Percentiles rank a stretch among this genome's conserved stretches.
phyloP scores from a whole-genome alignment of 2,329 filamentous ascomycete genomes.

The Exophiala bonariae region DNA sequence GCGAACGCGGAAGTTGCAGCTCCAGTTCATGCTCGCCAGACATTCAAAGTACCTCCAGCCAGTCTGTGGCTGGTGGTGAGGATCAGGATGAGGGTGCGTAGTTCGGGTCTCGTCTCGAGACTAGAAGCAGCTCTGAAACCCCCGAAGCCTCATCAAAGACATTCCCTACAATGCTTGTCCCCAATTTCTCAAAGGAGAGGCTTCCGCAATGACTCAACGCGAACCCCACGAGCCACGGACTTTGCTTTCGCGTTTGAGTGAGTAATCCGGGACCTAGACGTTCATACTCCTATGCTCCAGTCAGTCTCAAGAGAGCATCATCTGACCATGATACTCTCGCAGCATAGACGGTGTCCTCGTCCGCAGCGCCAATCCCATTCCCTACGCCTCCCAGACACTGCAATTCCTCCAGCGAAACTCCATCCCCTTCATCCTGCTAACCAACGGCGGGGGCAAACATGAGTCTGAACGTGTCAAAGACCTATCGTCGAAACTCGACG shows the following conservation, averaged over 20 bases:
- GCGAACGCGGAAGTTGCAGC: no score
- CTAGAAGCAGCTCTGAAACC: conserved; percentile 2
- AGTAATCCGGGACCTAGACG: background rate
- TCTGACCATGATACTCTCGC: conserved; percentile 19
- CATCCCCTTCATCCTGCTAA: conserved; percentile 91
- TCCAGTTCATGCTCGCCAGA: no score
- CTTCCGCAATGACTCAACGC: conserved; percentile 9
- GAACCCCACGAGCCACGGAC: conserved; percentile 10
- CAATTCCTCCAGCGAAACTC: conserved; percentile 69
- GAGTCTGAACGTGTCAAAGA: conserved; percentile 73
- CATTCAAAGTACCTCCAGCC: no score
- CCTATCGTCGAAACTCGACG: conserved; percentile 64
- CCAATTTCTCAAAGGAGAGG: background rate
- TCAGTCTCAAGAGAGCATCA: no score
- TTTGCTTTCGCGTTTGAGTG: conserved; percentile 31
- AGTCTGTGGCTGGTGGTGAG: conserved; percentile 9
- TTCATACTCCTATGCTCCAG: background rate
- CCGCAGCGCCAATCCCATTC: conserved; percentile 74
- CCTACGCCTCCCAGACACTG: conserved; percentile 74
- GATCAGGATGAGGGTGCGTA: conserved; percentile 15
- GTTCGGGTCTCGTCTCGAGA: conserved; percentile 13
- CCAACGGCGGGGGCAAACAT: conserved; percentile 87
- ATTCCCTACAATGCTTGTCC: no score
- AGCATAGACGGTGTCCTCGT: conserved; percentile 95
- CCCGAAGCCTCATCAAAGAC: background rate